Percentiles rank a stretch among this genome's conserved stretches.
Conservation (phyloP, 257 asterid genomes). For the Perilla frutescens region DNA sequence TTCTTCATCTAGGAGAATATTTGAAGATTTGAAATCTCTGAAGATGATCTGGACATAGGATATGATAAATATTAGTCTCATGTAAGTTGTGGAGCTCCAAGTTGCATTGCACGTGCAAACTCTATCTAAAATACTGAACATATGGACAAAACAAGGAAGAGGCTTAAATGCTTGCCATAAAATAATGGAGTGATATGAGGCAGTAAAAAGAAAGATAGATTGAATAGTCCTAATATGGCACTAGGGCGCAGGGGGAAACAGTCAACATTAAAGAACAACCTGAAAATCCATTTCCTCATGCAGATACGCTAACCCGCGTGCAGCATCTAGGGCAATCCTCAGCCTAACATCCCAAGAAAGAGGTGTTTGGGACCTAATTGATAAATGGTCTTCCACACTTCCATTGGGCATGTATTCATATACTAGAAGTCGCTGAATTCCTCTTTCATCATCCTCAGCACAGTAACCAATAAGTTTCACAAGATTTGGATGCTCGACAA, state of each 20-base stretch:
- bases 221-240: not conserved
- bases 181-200: not conserved
- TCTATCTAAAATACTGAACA: not conserved
- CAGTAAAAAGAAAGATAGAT: not conserved
- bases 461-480: constrained; percentile 94
- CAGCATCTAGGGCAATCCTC: constrained; percentile 89
- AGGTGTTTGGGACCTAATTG: constrained; percentile 55
- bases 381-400: constrained; percentile 90
- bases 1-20: constrained; percentile 67
- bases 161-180: not conserved
- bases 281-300: constrained; percentile 99
- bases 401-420: constrained; percentile 92
- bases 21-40: constrained; percentile 72
- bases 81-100: not conserved
- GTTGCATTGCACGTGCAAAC: constrained; percentile 1
- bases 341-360: constrained; percentile 93
- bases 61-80: constrained; percentile 21
- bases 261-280: constrained; percentile 48
- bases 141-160: not conserved
- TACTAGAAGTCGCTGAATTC: constrained; percentile 90
- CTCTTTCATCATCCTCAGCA: constrained; percentile 98
- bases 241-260: not conserved
- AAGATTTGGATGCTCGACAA: constrained; percentile 91
- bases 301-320: constrained; percentile 83
- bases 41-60: constrained; percentile 57